Base-by-base conservation (phyloP, 306 rosid genomes). In the Calophaca sinica region DNA sequence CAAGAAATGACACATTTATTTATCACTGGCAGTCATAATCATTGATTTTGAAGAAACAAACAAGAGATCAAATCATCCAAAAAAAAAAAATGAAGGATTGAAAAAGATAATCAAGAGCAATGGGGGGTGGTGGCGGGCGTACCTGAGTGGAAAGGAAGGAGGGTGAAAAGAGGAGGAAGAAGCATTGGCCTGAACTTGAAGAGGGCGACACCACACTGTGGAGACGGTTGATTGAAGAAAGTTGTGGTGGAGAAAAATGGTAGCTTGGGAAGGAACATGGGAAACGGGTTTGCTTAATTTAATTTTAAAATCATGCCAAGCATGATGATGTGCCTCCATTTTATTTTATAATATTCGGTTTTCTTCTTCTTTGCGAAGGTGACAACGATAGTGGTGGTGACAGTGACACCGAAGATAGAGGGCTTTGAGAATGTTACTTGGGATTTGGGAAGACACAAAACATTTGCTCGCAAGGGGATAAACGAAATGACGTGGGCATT, bases 91-190 rank as follows among this genome's bases (percentile, higher is more conserved):
- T 63, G 3, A 4, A 41, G 2, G 9, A 1, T 9, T 8, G 26
- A 20, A 20, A n/a, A 20, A 20, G 26, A 20, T 20, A 20, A 20
- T 20, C 26, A 20, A 20, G 26, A 20, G 26, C 26, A 20, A 20
- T 20, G 26, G 26, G 26, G 26, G 26, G 26, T 20, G 26, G 26
- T 20, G 26, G 26, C 26, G 26, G 26, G 13, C 14, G 14, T 63
- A 63, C 70, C 51, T 63, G 52, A 41, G 39, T 41, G 26, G 70
- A 63, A 63, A 63, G 4, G 52, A 41, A 63, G 69, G 42, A 55
- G 61, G 3, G 2, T 26, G 13, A 55, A 1, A 20, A 20, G 26
- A 20, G 26, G 26, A 20, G 26, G 26, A 62, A 62, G 49, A 38
- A 38, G 42, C 42, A 38, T 4, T 15, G 10, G 51, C 52, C 9